Conservation (phyloP, 306 rosid species). For the Arachis stenosperma region DNA sequence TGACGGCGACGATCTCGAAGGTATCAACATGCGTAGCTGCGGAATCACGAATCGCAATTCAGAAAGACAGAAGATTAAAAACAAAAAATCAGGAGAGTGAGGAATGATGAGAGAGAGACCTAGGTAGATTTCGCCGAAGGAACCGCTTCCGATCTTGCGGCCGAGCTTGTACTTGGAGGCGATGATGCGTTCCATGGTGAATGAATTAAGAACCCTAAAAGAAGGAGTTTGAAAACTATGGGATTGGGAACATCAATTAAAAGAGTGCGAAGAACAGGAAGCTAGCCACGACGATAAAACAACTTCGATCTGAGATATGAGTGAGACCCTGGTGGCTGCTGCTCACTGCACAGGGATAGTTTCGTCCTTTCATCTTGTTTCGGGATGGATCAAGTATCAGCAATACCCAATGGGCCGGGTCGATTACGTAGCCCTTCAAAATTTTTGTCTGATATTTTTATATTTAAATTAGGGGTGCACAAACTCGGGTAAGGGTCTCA, state of each 20-base stretch:
- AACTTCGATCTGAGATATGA: neutral
- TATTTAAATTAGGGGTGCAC: too few relatives aligned
- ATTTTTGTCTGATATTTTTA: too few relatives aligned
- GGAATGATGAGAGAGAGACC: conserved; percentile 45
- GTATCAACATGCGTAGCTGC: conserved; percentile 89
- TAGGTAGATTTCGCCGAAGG: conserved; percentile 93
- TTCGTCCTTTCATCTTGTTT: neutral
- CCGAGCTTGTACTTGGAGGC: conserved; percentile 89
- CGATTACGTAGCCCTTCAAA: too few relatives aligned
- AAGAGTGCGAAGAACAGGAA: neutral
- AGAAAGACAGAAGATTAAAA: neutral
- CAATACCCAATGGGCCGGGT: neutral
- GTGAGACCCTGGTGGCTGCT: neutral
- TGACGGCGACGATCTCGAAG: conserved; percentile 92
- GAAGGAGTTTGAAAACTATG: neutral
- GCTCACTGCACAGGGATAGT: neutral
- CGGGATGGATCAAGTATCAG: neutral
- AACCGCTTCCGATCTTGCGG: conserved; percentile 99
- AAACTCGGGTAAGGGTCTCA: too few relatives aligned
- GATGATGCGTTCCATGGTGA: conserved; percentile 53
- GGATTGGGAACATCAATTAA: neutral
- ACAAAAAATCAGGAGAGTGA: neutral
- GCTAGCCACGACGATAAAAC: neutral
- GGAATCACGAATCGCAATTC: conserved; percentile 17
- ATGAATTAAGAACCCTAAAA: neutral